Evolutionary conservation across 176 grass and related monocot genomes (phyloP).

Genomic region (Dendrocalamus sinicus): DNA sequence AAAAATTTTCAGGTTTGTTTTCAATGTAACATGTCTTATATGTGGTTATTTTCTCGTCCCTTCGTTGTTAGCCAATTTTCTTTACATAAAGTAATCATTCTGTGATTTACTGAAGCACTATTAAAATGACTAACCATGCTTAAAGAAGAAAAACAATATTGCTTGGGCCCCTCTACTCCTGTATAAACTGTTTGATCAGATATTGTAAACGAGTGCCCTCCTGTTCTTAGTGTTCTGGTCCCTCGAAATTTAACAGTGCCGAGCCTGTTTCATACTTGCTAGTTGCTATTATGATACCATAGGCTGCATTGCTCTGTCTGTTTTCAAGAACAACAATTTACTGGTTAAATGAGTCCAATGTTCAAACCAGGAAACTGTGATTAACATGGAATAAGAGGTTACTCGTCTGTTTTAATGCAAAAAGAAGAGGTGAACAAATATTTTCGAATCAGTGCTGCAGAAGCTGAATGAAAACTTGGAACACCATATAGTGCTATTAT

Average conservation of each 20-base stretch:
- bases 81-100: not conserved
- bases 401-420: conserved; percentile 1
- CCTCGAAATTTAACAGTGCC: not conserved
- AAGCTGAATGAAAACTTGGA: not conserved
- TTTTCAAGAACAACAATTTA: conserved; percentile 17
- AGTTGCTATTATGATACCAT: not conserved
- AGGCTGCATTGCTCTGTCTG: not conserved
- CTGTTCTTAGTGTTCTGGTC: conserved; percentile 3
- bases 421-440: not conserved
- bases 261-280: not conserved
- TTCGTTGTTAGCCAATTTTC: not conserved
- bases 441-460: not conserved
- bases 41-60: conserved; percentile 8
- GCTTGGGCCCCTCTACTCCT: not conserved
- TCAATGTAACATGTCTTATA: not conserved
- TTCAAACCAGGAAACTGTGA: conserved; percentile 3
- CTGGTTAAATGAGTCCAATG: not conserved
- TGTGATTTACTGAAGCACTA: not conserved
- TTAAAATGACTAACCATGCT: not conserved
- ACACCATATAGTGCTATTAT: not conserved
- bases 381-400: not conserved
- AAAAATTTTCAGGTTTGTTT: conserved; percentile 77
- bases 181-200: conserved; percentile 15
- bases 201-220: not conserved
- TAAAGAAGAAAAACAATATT: not conserved